Base-by-base conservation (phyloP, 179 eudicot species). In the Sideroxylon spinosum region DNA sequence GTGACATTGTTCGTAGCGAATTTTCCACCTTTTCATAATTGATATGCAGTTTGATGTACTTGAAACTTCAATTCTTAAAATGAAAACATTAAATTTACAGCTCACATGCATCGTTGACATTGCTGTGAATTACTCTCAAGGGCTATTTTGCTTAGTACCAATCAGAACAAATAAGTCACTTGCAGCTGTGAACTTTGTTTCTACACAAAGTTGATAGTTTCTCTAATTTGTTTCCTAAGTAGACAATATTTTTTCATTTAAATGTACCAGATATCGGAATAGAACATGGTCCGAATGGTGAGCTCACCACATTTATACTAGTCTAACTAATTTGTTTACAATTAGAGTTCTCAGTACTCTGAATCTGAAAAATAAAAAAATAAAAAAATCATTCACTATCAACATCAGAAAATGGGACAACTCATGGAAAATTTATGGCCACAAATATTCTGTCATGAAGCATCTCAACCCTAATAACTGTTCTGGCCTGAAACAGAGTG, bases 61-160 rank as follows among this genome's bases (percentile, higher is more conserved):
- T 66, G 70, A 66, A 28, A 73, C 52, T 52, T 73, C 19, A 32
- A 50, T 73, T 73, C 64, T 17, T 56, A 16, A 7, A 11, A 29
- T n/a, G 28, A 20, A 55, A 55, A 73, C n/a, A 1, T 1, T 16
- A 56, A 16, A 48, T 14, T 19, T 7, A 25, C 16, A 22, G 23
- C 20, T 50, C 8, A 25, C 37, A 49, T 22, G 6, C 13, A 52
- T 71, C 22, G 32, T 20, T 16, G 48, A 72, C 62, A 72, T 55
- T 55, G 60, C 60, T n/a, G 20, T 6, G 11, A n/a, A 10, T 20
- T 60, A 9, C 6, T 60, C 65, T 3, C 20, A 25, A 60, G 20
- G 65, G 16, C 26, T 60, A 60, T n/a, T 6, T n/a, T 60, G 25
- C 26, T 0, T 0, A 22, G 65, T 22, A 60, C 1, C 65, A 20